Evolutionary conservation across 164 flowering plant species (phyloP), one percentile per base, ranked within the genome.

Genomic region (Vitis amurensis): DNA sequence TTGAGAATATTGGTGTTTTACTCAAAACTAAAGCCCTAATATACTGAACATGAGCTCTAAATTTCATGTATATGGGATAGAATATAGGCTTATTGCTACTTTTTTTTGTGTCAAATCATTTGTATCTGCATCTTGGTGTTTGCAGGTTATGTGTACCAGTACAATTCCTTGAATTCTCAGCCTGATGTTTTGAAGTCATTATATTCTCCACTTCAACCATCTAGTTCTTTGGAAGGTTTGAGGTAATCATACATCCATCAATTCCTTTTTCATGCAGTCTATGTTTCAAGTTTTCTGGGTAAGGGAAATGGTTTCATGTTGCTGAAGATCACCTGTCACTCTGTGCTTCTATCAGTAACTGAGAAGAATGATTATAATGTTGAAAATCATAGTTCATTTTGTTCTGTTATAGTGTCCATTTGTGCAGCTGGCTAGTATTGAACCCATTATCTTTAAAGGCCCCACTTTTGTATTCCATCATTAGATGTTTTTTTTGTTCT

Each of bases 101-200:
- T 30, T 53, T 13, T 13, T 55, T 11, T 52, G 13, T 59, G 49
- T 19, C 16, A 48, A 2, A 14, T 19, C 9, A n/a, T 14, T 13
- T 16, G 15, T 17, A 66, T 9, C 31, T 30, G 14, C 17, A 7
- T 71, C 3, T 14, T 56, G 47, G 15, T 70, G 62, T 49, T 71
- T 76, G 74, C 89, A 96, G 99, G 95, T 58, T 89, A 84, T 77
- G 79, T 93, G 13, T 91, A 91, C 77, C 97, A 85, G 76, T 92
- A 93, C 86, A 96, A 96, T 74, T 84, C 94, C 14, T 79, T 91
- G 84, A 81, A 96, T 78, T 86, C 91, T 67, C 88, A 92, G 77
- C 99, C 98, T 44, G 97, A 96, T 84, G 98, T 96, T 67, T 77
- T 96, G 83, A 93, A 92, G 79, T 96, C 98, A 55, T 77, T 96